Evolutionary conservation across 129 eudicot genomes (phyloP).

Genomic region (Chrysanthemum seticuspe): DNA sequence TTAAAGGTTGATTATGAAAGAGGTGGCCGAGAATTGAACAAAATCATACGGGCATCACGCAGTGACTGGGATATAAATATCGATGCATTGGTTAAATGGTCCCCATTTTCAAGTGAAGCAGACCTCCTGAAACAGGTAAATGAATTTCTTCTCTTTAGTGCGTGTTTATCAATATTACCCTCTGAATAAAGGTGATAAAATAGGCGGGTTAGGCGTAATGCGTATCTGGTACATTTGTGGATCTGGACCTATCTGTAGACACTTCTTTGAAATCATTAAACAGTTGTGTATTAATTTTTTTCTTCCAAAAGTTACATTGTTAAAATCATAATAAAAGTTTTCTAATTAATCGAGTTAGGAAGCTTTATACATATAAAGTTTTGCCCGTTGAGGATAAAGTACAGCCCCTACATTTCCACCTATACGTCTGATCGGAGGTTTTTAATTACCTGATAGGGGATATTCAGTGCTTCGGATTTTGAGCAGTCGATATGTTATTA

Average conservation of each 20-base stretch:
- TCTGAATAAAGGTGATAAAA: not conserved
- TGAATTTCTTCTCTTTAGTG: not conserved
- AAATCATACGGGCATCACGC: constrained; percentile 57
- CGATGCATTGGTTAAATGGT: constrained; percentile 78
- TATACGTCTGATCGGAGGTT: not conserved
- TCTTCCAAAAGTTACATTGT: too few relatives aligned
- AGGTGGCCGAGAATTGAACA: constrained; percentile 49
- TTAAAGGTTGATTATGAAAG: constrained; percentile 76
- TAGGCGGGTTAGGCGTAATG: not conserved
- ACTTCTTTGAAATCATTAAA: not conserved
- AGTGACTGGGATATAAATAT: constrained; percentile 68
- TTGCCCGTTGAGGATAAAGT: not conserved
- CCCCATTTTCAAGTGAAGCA: constrained; percentile 81
- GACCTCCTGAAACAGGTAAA: constrained; percentile 77
- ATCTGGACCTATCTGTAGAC: not conserved
- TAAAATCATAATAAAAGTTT: too few relatives aligned
- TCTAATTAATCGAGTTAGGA: not conserved
- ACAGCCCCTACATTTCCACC: not conserved
- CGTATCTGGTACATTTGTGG: not conserved
- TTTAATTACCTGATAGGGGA: not conserved
- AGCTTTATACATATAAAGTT: not conserved
- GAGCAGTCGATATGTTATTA: constrained; percentile 14
- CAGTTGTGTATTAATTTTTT: not conserved
- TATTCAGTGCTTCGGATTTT: not conserved
- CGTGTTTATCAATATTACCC: not conserved